Conservation (phyloP, 1,139 yeast species). For the Taphrina wiesneri region DNA sequence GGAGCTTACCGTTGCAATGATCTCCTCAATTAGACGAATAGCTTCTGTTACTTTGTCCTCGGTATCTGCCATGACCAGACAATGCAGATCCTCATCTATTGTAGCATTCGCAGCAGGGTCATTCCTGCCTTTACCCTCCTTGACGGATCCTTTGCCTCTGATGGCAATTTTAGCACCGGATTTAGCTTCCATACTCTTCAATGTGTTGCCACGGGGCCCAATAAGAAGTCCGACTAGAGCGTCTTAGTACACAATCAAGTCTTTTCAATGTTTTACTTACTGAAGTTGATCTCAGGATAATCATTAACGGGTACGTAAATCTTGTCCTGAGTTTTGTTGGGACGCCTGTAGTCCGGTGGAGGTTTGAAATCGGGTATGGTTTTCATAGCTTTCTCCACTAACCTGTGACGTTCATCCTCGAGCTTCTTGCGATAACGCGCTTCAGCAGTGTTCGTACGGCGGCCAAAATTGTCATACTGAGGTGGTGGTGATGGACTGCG, state of each 20-base stretch:
- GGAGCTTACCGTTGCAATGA: constrained; percentile 62
- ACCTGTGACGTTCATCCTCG: constrained; percentile 75
- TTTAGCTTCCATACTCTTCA: constrained; percentile 70
- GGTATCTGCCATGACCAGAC: constrained; percentile 79
- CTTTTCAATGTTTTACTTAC: neutral
- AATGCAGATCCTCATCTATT: constrained; percentile 80
- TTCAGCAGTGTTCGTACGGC: constrained; percentile 81
- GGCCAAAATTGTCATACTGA: constrained; percentile 76
- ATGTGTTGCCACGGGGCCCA: constrained; percentile 95
- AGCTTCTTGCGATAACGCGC: constrained; percentile 60
- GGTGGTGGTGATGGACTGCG: constrained; percentile 91
- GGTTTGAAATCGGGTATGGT: constrained; percentile 76
- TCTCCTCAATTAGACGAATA: constrained; percentile 67
- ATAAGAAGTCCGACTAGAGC: constrained; percentile 67
- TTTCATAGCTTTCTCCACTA: constrained; percentile 72
- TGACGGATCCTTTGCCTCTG: constrained; percentile 72
- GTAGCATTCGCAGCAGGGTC: constrained; percentile 55
- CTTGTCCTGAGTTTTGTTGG: constrained; percentile 75
- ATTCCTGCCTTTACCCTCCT: constrained; percentile 72
- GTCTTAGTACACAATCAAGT: neutral
- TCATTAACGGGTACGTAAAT: constrained; percentile 81
- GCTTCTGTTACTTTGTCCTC: constrained; percentile 78
- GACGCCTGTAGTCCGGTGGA: constrained; percentile 73
- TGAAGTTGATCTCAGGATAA: constrained; percentile 77
- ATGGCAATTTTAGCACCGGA: constrained; percentile 59